Evolutionary conservation across 2,329 filamentous ascomycete genomes (phyloP).

Genomic region (Penicillium glabrum): DNA sequence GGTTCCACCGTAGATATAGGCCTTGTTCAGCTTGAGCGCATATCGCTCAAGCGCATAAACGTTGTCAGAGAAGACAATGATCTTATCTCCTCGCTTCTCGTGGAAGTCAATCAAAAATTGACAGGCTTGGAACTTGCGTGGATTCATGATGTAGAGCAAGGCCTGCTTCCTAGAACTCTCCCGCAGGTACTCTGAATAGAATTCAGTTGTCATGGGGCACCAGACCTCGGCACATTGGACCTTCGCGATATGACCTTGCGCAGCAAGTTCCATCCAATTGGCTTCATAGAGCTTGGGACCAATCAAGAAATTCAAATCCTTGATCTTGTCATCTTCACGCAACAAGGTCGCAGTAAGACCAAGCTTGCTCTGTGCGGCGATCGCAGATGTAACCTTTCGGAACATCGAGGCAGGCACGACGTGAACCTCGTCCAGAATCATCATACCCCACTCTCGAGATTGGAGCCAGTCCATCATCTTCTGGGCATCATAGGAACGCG

Average conservation of each 20-base stretch:
- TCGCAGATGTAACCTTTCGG: conserved; percentile 84
- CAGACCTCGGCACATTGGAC: conserved; percentile 98
- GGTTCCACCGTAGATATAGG: conserved; percentile 89
- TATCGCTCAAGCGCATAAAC: conserved; percentile 89
- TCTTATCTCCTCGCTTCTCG: conserved; percentile 90
- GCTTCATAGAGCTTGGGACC: conserved; percentile 97
- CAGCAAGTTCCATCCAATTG: conserved; percentile 98
- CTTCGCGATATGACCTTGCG: conserved; percentile 93
- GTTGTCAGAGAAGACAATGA: conserved; percentile 98
- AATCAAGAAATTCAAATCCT: conserved; percentile 94
- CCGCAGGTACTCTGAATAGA: conserved; percentile 89
- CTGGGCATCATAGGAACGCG: conserved; percentile 85
- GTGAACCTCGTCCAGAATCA: conserved; percentile 97
- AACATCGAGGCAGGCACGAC: conserved; percentile 97
- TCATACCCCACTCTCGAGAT: conserved; percentile 89
- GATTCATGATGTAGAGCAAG: conserved; percentile 94
- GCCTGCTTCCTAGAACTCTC: conserved; percentile 66
- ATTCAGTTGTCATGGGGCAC: conserved; percentile 99
- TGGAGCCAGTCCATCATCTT: conserved; percentile 97
- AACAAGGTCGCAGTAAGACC: conserved; percentile 91
- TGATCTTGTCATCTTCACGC: conserved; percentile 97
- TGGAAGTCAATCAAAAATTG: conserved; percentile 99
- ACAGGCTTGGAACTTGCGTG: conserved; percentile 92
- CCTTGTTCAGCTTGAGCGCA: conserved; percentile 78
- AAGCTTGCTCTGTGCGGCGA: conserved; percentile 93